Conservation (phyloP, 495 filamentous ascomycete species). For the Penicillium manginii region DNA sequence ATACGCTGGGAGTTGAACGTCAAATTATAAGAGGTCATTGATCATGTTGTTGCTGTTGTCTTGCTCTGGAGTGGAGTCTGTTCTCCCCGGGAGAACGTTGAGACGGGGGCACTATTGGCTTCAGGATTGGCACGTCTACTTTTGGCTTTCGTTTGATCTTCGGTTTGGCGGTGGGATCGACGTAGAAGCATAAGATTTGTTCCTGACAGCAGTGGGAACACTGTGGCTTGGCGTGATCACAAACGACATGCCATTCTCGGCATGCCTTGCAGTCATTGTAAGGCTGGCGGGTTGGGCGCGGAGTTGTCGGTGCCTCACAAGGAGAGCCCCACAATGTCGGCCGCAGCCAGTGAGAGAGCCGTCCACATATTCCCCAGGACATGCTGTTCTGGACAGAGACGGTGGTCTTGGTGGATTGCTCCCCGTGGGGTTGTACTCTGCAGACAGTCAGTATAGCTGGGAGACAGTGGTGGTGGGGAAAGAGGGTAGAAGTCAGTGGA, state of each 20-base stretch:
- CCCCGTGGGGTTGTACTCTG: neutral
- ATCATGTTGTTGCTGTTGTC: neutral
- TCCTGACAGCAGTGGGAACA: conserved; percentile 43
- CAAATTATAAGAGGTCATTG: neutral
- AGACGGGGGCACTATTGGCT: neutral
- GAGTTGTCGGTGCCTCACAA: conserved; percentile 10
- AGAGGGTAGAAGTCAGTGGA: neutral
- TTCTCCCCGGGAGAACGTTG: neutral
- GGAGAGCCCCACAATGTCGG: conserved; percentile 22
- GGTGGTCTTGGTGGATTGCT: neutral
- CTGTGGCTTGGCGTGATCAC: conserved; percentile 38
- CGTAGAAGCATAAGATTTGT: conserved; percentile 46
- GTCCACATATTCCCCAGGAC: conserved; percentile 18
- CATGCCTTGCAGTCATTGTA: conserved; percentile 37
- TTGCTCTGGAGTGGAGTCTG: neutral
- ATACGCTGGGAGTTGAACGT: too few relatives aligned
- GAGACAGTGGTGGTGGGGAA: neutral
- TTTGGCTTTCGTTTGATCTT: neutral
- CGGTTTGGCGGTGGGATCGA: conserved; percentile 18
- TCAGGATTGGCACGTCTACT: neutral
- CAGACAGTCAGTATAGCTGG: neutral
- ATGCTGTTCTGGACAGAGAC: neutral
- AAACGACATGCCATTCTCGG: conserved; percentile 33
- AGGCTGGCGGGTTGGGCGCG: conserved; percentile 3
- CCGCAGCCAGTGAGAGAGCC: conserved; percentile 27